Evolutionary conservation across 257 asterid genomes (phyloP), one percentile per base, ranked within the genome.

Genomic region (Nicotiana tabacum): DNA sequence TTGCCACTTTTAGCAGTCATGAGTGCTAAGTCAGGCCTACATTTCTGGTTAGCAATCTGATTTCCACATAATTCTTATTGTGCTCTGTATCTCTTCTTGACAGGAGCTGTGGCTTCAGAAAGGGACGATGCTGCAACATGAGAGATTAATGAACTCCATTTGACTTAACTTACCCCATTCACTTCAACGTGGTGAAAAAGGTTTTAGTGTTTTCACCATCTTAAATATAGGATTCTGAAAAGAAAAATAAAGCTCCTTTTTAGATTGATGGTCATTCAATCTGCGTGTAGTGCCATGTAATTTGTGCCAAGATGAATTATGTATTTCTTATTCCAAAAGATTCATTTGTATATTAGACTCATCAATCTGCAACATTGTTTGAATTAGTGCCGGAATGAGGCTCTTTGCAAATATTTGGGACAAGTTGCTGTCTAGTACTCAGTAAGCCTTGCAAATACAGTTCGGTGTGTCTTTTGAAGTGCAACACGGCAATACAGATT

Each of bases 111-210:
- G 51, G 61, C 81, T 9, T 79, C 76, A 32, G 17, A 10, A 6
- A 29, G 5, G 46, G 83, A 68, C 3, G 27, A 66, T 69, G 43
- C 77, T 33, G 43, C 78, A 58, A 27, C 83, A 6, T 82, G 82
- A 79, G 81, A 53, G 83, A 55, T 77, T 46, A 46, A 43, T 46
- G 70, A 81, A 78, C 69, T 15, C 21, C 60, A 0, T 32, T 60
- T 12, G 74, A 65, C 78, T 62, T 62, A 66, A 58, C 16, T 70
- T 60, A 4, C 77, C 85, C 77, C 85, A 72, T 82, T 85, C 83
- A 81, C 88, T 87, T 85, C 85, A 77, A 85, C 12, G 66, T 62
- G 82, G 87, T 83, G 84, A 83, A 81, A 87, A 85, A 67, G 82
- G 39, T 51, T 61, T 78, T 51, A 9, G 78, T 21, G 83, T 87